These are phyloP conservation scores for Globisporangium lucens DNA, from an alignment of 352 stramenopile species.

Conservation along the genomic window DNA sequence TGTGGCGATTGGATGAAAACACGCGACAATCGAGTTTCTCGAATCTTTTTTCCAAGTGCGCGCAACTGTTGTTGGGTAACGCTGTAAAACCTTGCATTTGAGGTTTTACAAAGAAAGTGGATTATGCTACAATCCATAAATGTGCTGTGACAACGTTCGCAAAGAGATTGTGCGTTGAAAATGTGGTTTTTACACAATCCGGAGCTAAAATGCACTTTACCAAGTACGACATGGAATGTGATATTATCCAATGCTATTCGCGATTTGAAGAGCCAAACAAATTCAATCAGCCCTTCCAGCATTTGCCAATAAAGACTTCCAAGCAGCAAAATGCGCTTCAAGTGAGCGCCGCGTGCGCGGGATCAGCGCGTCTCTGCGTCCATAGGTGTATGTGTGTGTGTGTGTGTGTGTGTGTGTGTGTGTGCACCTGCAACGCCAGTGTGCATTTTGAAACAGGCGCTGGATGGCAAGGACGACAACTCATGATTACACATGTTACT, in stretches of 20 bases:
- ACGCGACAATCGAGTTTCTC: conserved; percentile 2
- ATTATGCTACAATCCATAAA: background rate
- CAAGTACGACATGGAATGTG: background rate
- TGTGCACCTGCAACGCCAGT: background rate
- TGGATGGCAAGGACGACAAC: conserved; percentile 21
- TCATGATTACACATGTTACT: conserved; percentile 10
- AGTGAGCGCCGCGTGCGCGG: background rate
- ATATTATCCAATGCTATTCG: background rate
- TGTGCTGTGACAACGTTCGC: no score
- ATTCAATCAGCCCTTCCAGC: background rate
- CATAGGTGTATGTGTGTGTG: background rate
- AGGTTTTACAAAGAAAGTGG: background rate
- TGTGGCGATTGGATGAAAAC: background rate
- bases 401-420: background rate
- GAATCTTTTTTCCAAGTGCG: conserved; percentile 9
- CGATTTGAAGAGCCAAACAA: background rate
- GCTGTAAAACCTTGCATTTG: background rate
- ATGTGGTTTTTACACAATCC: no score
- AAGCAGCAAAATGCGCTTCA: background rate
- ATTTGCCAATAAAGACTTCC: conserved; percentile 1
- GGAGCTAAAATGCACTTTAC: background rate
- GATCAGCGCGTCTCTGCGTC: background rate
- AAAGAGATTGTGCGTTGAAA: background rate
- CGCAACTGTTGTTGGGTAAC: background rate
- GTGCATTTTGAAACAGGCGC: background rate